Conservation (phyloP, 2,329 filamentous ascomycete genomes). For the Colletotrichum cereale region DNA sequence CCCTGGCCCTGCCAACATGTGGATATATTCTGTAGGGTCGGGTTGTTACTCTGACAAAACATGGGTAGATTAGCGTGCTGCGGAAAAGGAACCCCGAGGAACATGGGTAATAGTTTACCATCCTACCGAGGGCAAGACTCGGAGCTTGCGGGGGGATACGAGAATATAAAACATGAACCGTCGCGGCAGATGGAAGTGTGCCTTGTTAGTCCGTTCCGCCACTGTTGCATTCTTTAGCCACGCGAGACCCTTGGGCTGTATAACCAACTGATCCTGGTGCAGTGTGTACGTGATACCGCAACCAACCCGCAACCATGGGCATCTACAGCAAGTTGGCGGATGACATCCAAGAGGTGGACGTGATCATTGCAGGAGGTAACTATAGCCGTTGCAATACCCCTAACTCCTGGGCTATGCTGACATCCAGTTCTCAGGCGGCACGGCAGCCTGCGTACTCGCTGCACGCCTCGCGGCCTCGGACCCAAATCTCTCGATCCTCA, state of each 20-base stretch:
- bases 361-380: constrained; percentile 62
- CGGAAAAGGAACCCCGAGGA: not conserved
- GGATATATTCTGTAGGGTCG: not conserved
- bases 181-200: not conserved
- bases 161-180: constrained; percentile 14
- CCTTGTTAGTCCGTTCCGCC: not conserved
- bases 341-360: constrained; percentile 59
- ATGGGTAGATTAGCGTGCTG: not conserved
- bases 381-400: accelerated
- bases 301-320: constrained; percentile 42
- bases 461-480: constrained; percentile 63
- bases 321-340: constrained; percentile 45
- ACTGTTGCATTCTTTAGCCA: not conserved
- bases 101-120: too few species aligned
- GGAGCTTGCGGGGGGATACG: too few species aligned
- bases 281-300: not conserved
- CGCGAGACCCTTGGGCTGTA: not conserved
- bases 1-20: constrained; percentile 14
- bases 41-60: not conserved
- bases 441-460: constrained; percentile 62
- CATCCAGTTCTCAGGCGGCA: constrained; percentile 53
- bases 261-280: not conserved
- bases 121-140: not conserved
- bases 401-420: not conserved
- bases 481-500: constrained; percentile 60